Evolutionary conservation across 441 rosid genomes (phyloP).

Genomic region (Breynia disticha): DNA sequence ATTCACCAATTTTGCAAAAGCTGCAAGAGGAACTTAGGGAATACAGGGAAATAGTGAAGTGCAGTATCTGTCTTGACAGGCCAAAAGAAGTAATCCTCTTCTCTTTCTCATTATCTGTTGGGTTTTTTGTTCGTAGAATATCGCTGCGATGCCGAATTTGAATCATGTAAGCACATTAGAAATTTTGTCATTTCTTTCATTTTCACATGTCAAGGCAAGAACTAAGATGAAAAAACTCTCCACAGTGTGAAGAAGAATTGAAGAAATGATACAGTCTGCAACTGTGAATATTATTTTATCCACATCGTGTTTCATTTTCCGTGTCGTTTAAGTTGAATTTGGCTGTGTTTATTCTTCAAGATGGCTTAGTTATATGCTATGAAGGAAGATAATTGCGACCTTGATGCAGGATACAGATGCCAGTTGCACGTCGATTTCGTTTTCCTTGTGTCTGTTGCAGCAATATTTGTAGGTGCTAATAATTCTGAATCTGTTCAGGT

Average conservation of each 20-base stretch:
- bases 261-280: no score
- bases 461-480: not conserved
- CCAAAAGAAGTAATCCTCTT: conserved; percentile 65
- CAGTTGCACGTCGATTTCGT: no score
- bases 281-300: no score
- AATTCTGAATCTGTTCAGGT: conserved; percentile 34
- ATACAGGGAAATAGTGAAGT: conserved; percentile 84
- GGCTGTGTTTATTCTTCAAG: no score
- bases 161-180: not conserved
- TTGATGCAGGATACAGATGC: not conserved
- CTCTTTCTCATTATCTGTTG: not conserved
- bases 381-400: no score
- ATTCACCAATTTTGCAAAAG: conserved; percentile 62
- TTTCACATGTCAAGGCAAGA: no score
- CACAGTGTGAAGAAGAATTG: no score
- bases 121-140: not conserved
- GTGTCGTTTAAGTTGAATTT: no score
- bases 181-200: no score
- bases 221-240: no score
- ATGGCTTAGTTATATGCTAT: no score
- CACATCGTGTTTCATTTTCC: no score
- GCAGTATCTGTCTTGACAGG: conserved; percentile 79
- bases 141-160: not conserved
- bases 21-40: conserved; percentile 75
- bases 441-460: not conserved